These are phyloP conservation scores for Aplosporella prunicola DNA, from an alignment of 2,329 filamentous ascomycete species.

Conservation along the genomic window DNA sequence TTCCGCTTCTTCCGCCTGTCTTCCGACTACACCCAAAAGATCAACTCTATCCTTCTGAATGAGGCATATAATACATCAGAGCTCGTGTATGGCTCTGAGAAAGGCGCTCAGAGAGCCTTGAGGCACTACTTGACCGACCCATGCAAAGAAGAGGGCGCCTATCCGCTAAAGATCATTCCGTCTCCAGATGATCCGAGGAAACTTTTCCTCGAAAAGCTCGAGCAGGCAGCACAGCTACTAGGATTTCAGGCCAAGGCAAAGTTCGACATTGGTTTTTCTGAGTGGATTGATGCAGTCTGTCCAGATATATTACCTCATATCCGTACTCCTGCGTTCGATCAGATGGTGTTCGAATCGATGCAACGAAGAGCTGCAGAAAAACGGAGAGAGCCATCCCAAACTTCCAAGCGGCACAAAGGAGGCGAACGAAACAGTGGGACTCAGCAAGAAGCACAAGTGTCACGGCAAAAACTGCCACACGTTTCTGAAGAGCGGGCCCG, in stretches of 20 bases:
- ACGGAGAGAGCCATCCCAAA: too few species aligned
- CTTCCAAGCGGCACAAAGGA: too few species aligned
- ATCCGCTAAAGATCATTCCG: background rate
- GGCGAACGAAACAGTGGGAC: too few species aligned
- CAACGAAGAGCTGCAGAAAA: too few species aligned
- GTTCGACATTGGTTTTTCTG: too few species aligned
- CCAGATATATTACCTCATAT: too few species aligned
- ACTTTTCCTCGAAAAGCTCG: background rate
- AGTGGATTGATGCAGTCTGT: too few species aligned
- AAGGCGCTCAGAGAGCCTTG: background rate
- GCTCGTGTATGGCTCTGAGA: background rate
- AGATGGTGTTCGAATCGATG: too few species aligned
- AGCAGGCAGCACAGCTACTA: background rate
- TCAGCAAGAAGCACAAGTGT: too few species aligned
- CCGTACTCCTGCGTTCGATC: too few species aligned
- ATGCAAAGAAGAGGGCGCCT: background rate
- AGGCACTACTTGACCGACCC: background rate
- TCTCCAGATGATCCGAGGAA: background rate
- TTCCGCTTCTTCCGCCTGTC: constrained; percentile 7
- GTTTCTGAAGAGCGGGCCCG: too few species aligned
- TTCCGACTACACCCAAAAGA: constrained; percentile 5
- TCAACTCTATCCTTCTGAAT: constrained; percentile 11
- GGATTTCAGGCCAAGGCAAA: background rate
- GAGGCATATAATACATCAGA: background rate
- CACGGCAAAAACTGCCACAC: too few species aligned